Base-by-base conservation (phyloP, 208 protist genomes). In the Jaenimonas drosophilae region DNA sequence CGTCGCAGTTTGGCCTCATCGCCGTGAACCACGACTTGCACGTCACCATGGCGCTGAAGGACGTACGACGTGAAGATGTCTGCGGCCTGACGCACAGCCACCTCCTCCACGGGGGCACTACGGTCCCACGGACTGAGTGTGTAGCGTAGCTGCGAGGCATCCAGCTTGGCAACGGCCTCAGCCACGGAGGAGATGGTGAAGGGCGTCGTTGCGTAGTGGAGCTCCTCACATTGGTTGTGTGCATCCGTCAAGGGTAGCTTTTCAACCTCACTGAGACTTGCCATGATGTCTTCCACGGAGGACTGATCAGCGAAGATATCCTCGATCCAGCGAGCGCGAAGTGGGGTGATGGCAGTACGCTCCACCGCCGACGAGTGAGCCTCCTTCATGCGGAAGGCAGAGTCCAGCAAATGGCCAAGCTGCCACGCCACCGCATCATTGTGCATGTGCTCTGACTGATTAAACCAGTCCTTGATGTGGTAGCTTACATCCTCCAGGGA, bases 391-490 rank as follows among this genome's bases (percentile, higher is more conserved):
- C 78, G 75, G 54, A 91, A 92, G 51, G 82, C 87, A 19, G 69
- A 78, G 51, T 91, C 79, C 14, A 95, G 64, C 40, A 95, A 55
- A 23, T 94, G 80, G 11, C 87, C 87, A 14, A 94, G 68, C 61
- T 94, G 87, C 88, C 84, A 93, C 16, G 82, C 78, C 46, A 94
- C 66, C 24, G 84, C 84, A 75, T 95, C 88, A 49, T 93, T 90
- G 55, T 93, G 85, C 82, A 95, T 91, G 60, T 92, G 84, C 58
- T 94, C 87, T 24, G 70, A 76, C 38, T 46, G 65, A 62, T 94
- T 65, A 56, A 94, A 94, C 87, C 87, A 94, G 33, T 92, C 79
- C 49, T 91, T 87, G 54, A 95, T 88, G 67, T 95, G 78, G 53
- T 88, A 88, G 36, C 72, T 72, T 63, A 90, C 82, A 58, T 94